These are phyloP conservation scores for Garcia nutans DNA, from an alignment of 345 rosid genomes.

Conservation along the genomic window DNA sequence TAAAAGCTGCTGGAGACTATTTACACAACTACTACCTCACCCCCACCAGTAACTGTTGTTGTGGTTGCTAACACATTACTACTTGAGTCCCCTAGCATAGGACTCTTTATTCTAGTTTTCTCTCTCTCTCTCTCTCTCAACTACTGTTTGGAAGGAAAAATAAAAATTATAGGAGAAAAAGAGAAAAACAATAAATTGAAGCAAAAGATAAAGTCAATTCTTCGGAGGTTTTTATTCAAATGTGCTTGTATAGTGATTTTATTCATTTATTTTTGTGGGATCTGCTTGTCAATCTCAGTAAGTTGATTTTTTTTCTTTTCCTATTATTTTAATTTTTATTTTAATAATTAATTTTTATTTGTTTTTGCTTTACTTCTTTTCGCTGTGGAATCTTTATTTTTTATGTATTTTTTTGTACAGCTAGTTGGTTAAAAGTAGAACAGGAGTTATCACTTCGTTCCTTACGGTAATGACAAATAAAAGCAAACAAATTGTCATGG, in stretches of 20 bases:
- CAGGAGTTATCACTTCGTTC: no score
- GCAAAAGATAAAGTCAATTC: constrained; percentile 40
- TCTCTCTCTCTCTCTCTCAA: not conserved
- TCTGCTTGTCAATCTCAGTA: constrained; percentile 77
- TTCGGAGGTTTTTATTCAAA: constrained; percentile 53
- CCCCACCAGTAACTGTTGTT: constrained; percentile 22
- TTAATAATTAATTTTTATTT: not conserved
- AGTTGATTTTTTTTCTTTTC: constrained; percentile 30
- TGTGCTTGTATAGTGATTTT: constrained; percentile 35
- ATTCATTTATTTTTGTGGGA: constrained; percentile 48
- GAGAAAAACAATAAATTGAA: constrained; percentile 8
- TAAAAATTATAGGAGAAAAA: not conserved
- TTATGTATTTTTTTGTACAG: not conserved
- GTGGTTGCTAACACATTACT: constrained; percentile 26
- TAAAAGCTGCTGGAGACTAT: no score
- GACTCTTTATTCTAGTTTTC: constrained; percentile 23
- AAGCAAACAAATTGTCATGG: no score
- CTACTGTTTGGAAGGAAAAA: constrained; percentile 1
- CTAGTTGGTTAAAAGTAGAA: no score
- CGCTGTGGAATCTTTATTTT: constrained; percentile 24
- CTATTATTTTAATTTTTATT: not conserved
- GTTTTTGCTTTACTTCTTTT: constrained; percentile 16
- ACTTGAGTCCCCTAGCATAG: constrained; percentile 37
- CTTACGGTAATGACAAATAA: no score
- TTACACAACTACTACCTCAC: not conserved